Evolutionary conservation across 176 grass and related monocot species (phyloP).

Genomic region (Chloris gayana): DNA sequence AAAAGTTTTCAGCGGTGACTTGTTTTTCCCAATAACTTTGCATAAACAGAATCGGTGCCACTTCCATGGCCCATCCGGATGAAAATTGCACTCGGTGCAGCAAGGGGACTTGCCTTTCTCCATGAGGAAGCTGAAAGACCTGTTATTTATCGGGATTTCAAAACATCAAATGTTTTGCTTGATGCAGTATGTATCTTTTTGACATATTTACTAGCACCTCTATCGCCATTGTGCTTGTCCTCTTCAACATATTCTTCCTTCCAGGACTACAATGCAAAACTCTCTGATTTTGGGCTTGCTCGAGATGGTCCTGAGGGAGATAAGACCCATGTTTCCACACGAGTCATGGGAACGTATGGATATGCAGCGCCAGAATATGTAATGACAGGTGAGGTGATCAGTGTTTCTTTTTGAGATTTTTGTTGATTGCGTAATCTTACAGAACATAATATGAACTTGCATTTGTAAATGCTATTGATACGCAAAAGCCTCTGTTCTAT

Average conservation of each 20-base stretch:
- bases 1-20: no score
- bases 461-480: no score
- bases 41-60: no score
- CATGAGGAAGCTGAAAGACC: conserved; percentile 73
- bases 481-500: no score
- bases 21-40: no score
- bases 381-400: conserved; percentile 70
- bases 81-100: conserved; percentile 87
- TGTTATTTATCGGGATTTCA: conserved; percentile 99
- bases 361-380: conserved; percentile 99
- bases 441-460: no score
- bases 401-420: no score
- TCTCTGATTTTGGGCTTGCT: conserved; percentile 97
- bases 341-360: conserved; percentile 92
- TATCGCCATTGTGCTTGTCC: no score
- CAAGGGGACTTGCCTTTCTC: conserved; percentile 89
- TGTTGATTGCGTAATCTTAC: no score
- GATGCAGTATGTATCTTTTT: conserved; percentile 66
- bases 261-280: conserved; percentile 97
- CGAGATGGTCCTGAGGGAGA: conserved; percentile 92
- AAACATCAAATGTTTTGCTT: conserved; percentile 95
- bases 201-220: background rate
- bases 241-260: background rate
- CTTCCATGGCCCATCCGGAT: conserved; percentile 81
- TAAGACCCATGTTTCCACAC: conserved; percentile 93